These are phyloP conservation scores for Fraxinus baroniana DNA, from an alignment of 305 asterid species.

Conservation along the genomic window DNA sequence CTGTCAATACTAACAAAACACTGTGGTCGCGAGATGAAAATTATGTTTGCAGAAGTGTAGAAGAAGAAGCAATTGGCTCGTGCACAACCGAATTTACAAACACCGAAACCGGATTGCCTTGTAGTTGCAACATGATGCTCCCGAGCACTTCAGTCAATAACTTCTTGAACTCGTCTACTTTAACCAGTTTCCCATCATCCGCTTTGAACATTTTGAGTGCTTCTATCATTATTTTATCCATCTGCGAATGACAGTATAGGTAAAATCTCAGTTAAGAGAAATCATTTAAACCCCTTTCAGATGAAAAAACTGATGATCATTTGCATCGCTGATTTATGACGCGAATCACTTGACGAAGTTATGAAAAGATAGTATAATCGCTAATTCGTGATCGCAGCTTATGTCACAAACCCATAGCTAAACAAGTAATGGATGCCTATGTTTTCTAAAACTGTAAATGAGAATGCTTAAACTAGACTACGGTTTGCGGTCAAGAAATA, in stretches of 20 bases:
- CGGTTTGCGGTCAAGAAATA: slow-evolving; percentile 3
- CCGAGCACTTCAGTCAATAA: slow-evolving; percentile 63
- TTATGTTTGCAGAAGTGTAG: slow-evolving; percentile 46
- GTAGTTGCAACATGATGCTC: slow-evolving; percentile 72
- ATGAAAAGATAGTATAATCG: neutral
- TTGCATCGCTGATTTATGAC: neutral
- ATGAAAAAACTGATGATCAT: neutral
- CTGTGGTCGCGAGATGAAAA: neutral
- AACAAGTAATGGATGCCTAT: neutral
- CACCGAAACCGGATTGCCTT: slow-evolving; percentile 71
- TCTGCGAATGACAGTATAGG: slow-evolving; percentile 33
- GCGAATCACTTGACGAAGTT: neutral
- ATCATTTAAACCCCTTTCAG: neutral
- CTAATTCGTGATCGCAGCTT: neutral
- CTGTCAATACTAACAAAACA: neutral
- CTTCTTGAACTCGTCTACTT: slow-evolving; percentile 88
- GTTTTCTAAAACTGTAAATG: neutral
- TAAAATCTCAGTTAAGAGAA: neutral
- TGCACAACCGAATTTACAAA: slow-evolving; percentile 77
- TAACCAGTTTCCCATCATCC: slow-evolving; percentile 61
- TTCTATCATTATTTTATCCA: slow-evolving; percentile 54
- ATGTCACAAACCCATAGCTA: neutral
- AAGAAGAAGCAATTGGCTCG: slow-evolving; percentile 65
- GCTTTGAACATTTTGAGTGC: slow-evolving; percentile 62
- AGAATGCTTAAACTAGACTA: neutral